Conservation (phyloP, 345 rosid genomes). For the Luvunga scandens region DNA sequence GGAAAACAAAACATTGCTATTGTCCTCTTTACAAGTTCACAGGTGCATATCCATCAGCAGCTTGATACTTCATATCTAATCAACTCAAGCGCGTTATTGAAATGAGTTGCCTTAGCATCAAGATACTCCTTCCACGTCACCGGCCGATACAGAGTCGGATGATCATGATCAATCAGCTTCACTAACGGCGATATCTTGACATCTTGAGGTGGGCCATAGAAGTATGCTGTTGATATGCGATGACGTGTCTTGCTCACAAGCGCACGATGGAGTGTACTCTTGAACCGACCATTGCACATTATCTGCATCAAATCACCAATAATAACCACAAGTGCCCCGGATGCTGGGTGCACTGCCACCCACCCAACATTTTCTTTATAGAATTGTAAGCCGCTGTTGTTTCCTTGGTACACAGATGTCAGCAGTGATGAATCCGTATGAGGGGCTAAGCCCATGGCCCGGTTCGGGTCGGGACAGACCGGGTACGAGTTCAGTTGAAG, state of each 20-base stretch:
- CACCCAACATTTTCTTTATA: constrained; percentile 29
- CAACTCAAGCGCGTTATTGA: constrained; percentile 35
- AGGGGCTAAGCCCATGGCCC: constrained; percentile 52
- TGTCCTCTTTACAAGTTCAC: no score
- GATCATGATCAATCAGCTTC: constrained; percentile 32
- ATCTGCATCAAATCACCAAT: constrained; percentile 50
- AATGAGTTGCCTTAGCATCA: constrained; percentile 41
- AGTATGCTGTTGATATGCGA: constrained; percentile 46
- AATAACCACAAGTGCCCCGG: constrained; percentile 34
- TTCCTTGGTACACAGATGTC: constrained; percentile 41
- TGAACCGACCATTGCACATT: constrained; percentile 43
- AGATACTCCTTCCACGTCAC: constrained; percentile 49
- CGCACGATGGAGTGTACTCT: constrained; percentile 40
- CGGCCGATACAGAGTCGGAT: constrained; percentile 34
- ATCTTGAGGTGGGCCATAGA: constrained; percentile 39
- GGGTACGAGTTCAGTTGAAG: constrained; percentile 59
- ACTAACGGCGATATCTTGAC: constrained; percentile 27
- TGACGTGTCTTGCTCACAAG: constrained; percentile 38
- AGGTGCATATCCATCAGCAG: no score
- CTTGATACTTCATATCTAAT: constrained; percentile 10
- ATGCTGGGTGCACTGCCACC: constrained; percentile 36
- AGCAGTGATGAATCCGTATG: constrained; percentile 54
- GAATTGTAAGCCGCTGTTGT: constrained; percentile 37
- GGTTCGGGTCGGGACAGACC: constrained; percentile 46
- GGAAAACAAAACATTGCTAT: no score